Conservation (phyloP, 148 eudicot species). For the Nepenthes mirabilis region DNA sequence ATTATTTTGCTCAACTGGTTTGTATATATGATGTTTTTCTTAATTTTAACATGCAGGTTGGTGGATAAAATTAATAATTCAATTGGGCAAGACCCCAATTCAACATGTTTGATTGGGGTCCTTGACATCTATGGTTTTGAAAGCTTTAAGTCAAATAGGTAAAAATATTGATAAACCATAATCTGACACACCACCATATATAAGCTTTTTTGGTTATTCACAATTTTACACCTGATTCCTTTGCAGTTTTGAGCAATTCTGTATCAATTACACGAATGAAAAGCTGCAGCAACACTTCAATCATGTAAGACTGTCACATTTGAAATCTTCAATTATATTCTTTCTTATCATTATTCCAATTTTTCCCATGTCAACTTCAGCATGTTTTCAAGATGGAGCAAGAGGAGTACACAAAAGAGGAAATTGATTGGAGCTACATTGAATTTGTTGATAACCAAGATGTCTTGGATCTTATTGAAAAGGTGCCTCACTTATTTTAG, state of each 20-base stretch:
- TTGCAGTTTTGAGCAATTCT: slow-evolving; percentile 97
- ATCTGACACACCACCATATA: neutral
- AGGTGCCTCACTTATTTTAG: slow-evolving; percentile 32
- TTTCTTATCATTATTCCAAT: slow-evolving; percentile 5
- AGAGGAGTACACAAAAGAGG: slow-evolving; percentile 88
- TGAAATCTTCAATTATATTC: neutral
- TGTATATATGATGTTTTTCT: slow-evolving; percentile 3
- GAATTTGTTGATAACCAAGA: slow-evolving; percentile 97
- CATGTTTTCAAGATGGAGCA: slow-evolving; percentile 98
- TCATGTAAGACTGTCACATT: slow-evolving; percentile 44
- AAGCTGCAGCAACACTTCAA: slow-evolving; percentile 98
- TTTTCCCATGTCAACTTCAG: slow-evolving; percentile 36
- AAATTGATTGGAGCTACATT: slow-evolving; percentile 93
- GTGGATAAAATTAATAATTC: slow-evolving; percentile 83
- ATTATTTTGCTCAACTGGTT: slow-evolving; percentile 2
- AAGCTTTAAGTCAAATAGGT: slow-evolving; percentile 93
- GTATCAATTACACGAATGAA: slow-evolving; percentile 95
- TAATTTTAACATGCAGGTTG: slow-evolving; percentile 46
- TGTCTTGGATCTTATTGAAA: slow-evolving; percentile 95
- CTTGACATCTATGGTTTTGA: slow-evolving; percentile 99
- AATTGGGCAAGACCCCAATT: slow-evolving; percentile 93
- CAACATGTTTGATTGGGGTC: slow-evolving; percentile 82
- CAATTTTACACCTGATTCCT: slow-evolving; percentile 8
- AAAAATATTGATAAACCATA: slow-evolving; percentile 9
- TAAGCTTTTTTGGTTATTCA: slow-evolving; percentile 3